Conservation (phyloP, 2,329 filamentous ascomycete species). For the Alternaria novae-zelandiae region DNA sequence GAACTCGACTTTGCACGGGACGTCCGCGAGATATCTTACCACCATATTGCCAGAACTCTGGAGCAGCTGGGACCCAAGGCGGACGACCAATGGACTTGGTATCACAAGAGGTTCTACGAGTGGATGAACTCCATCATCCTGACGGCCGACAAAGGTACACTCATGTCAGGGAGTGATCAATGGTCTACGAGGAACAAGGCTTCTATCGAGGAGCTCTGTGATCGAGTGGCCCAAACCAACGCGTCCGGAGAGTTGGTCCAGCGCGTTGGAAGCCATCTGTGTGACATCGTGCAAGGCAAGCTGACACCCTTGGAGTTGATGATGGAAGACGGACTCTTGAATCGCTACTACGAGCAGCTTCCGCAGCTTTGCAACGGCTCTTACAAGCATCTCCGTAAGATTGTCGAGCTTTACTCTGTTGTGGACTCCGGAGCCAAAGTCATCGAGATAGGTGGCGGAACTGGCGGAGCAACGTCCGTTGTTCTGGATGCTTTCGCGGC, state of each 20-base stretch:
- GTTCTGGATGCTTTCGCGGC: not conserved
- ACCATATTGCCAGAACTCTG: slow-evolving; percentile 1
- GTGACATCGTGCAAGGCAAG: slow-evolving; percentile 2
- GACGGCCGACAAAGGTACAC: not conserved
- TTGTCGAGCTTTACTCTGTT: not conserved
- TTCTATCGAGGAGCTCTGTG: not conserved
- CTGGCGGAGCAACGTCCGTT: not conserved
- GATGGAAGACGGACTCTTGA: slow-evolving; percentile 3
- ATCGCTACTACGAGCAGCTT: slow-evolving; percentile 2
- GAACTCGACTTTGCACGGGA: not conserved
- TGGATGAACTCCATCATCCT: slow-evolving; percentile 6
- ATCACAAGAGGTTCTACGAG: not conserved
- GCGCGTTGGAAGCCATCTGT: slow-evolving; percentile 3
- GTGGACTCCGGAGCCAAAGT: not conserved
- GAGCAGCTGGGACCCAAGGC: not conserved
- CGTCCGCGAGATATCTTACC: not conserved
- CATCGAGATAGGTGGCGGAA: slow-evolving; percentile 7
- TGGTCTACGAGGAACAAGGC: not conserved
- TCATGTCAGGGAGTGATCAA: not conserved
- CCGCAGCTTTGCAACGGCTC: not conserved
- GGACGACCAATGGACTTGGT: not conserved
- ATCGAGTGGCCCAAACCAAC: not conserved
- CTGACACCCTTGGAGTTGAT: slow-evolving; percentile 12
- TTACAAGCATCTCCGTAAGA: not conserved
- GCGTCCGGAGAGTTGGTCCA: not conserved